A percentile compares a stretch with the other conserved stretches of the same genome.
These are phyloP conservation scores for Phytophthora cactorum DNA, from an alignment of 352 stramenopile species.

Conservation along the genomic window DNA sequence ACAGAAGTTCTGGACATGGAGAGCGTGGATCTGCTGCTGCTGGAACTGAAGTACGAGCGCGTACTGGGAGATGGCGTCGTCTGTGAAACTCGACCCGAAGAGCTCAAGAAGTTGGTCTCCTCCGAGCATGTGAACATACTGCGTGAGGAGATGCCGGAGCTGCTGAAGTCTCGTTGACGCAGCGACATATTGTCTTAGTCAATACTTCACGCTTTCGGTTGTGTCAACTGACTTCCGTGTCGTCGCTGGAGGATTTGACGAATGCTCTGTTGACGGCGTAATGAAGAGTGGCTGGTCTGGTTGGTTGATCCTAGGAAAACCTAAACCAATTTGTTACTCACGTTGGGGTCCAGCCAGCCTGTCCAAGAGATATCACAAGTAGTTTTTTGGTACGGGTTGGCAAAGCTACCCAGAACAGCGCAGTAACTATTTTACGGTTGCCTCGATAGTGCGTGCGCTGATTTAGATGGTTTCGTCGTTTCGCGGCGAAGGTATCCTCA, in stretches of 20 bases:
- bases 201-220: background rate
- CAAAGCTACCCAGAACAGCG: background rate
- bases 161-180: conserved; percentile 18
- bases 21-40: conserved; percentile 22
- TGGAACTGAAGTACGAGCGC: conserved; percentile 40
- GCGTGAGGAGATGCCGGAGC: conserved; percentile 30
- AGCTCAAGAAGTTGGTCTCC: conserved; percentile 21
- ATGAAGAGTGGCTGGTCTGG: conserved; percentile 29
- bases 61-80: conserved; percentile 18
- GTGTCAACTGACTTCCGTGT: background rate
- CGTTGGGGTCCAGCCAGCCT: background rate
- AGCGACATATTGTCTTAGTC: conserved; percentile 5
- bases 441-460: conserved; percentile 10
- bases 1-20: conserved; percentile 17
- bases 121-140: conserved; percentile 38
- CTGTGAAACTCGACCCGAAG: conserved; percentile 13
- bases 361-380: conserved; percentile 13
- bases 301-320: conserved; percentile 16
- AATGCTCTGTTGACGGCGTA: conserved; percentile 12
- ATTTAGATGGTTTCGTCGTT: conserved; percentile 34
- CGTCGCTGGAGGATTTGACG: conserved; percentile 8
- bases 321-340: conserved; percentile 28
- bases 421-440: background rate
- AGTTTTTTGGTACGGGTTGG: conserved; percentile 5
- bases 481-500: conserved; percentile 9